Evolutionary conservation across 176 grass and related monocot species (phyloP), one percentile per base, ranked within the genome.

Genomic region (Avena sativa): DNA sequence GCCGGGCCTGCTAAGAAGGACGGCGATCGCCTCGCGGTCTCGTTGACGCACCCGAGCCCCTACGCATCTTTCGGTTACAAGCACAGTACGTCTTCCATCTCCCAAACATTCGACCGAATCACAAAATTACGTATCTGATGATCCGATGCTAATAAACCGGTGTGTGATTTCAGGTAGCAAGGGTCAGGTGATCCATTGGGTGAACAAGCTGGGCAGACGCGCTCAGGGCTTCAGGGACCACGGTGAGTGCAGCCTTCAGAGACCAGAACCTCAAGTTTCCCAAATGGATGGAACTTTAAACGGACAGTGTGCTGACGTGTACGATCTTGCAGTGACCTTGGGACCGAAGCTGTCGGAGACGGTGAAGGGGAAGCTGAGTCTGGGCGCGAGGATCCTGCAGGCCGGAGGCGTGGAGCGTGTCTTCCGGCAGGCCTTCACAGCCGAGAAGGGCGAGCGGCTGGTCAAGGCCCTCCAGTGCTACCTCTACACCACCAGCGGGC

Each of bases 401-500:
- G 95, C 95, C 9, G 93, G 92, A 46, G 93, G 94, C 12, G 81
- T 92, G 19, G 93, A 96, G 81, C 90, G 86, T 17, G 90, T 81
- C 79, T 98, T 98, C 90, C 88, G 88, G 78, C 88, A 81, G 69
- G 79, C 74, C 16, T 98, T 98, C 79, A 52, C 90, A 9, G 71
- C 85, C 5, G 90, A 92, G 23, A 90, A 92, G 75, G 92, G 90
- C 36, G 96, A 98, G 84, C 91, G 81, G 75, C 64, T 98, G 23
- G 59, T 90, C 43, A 93, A 94, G 79, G 82, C 88, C 0, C 87
- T 91, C n/a, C 90, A 96, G 80, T 98, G 96, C 87, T 99, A 95
- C 89, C 90, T 98, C 36, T 94, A 89, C 79, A 96, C 96, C 74
- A 96, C 96, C 7, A 85, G 90, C 58, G 96, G 96, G 10, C 93